Evolutionary conservation across 306 rosid genomes (phyloP), one percentile per base, ranked within the genome.

Genomic region (Gynostemma pentaphyllum): DNA sequence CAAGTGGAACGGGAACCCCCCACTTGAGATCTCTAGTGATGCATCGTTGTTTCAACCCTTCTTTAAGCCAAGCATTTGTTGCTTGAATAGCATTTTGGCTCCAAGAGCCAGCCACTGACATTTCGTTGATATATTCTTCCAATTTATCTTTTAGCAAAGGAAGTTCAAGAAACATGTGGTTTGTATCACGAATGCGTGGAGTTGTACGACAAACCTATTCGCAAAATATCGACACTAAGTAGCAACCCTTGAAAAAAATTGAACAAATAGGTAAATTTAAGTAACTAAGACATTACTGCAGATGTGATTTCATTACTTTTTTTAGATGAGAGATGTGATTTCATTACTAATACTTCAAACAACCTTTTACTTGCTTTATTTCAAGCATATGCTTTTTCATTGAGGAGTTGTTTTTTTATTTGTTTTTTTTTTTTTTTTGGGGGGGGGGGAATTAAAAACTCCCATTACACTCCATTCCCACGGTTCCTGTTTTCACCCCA

Each of bases 1-100:
- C 96, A 61, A 80, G 98, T 5, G 99, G 99, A 70, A 92, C 99
- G 1, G 99, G 95, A 71, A 92, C 99, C 49, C 99, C 99, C 99
- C 99, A 92, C 78, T 92, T 88, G 61, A 92, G 80, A 83, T 92
- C 99, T 72, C 96, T 79, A 15, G 96, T 92, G 63, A 92, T 92
- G 66, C 99, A 92, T 15, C 99, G 80, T 42, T 76, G 82, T 77
- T 70, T 86, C 47, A 92, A 72, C 69, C 99, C 99, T 72, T 86
- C 96, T 74, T 64, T 84, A 26, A 86, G 92, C 96, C 99, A 92
- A 8, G 96, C 83, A 75, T 82, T 42, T 66, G 99, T 92, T 23
- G 88, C 70, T 77, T 92, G 99, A 64, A 86, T 75, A 34, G 99
- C 99, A 82, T 92, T 92, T 73, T 84, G 95, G 77, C 96, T 92